phyloP scores from a whole-genome alignment of 371 early-diverging fungal genomes.

The Chytridium lagenaria region DNA sequence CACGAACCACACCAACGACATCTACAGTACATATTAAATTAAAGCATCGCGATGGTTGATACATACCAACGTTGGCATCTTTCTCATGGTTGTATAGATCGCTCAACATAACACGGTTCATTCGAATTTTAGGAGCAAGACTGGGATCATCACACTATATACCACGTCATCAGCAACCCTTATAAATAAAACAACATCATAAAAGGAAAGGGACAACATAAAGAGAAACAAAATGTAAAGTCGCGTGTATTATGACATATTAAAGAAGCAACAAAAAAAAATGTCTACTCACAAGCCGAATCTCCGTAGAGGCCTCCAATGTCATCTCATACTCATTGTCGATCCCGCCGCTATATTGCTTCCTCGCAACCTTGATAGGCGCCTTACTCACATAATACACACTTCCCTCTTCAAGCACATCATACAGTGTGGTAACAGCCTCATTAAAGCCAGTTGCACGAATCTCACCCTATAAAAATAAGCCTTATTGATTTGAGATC shows the following conservation, averaged over 20 bases:
- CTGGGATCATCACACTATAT: constrained; percentile 65
- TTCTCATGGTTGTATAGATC: constrained; percentile 70
- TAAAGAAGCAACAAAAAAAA: constrained; percentile 9
- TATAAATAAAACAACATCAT: background rate
- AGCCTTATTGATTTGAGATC: background rate
- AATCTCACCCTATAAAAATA: constrained; percentile 77
- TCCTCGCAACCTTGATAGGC: constrained; percentile 83
- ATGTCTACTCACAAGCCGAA: constrained; percentile 60
- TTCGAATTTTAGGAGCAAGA: constrained; percentile 71
- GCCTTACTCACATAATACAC: constrained; percentile 87
- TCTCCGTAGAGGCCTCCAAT: constrained; percentile 71
- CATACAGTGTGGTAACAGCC: constrained; percentile 75
- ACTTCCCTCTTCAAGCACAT: constrained; percentile 76
- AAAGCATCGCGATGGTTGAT: constrained; percentile 7
- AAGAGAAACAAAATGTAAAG: no score
- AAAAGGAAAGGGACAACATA: no score
- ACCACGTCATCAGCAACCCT: background rate
- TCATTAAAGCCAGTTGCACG: constrained; percentile 89
- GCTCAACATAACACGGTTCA: constrained; percentile 70
- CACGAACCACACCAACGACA: constrained; percentile 81
- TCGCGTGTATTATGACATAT: no score
- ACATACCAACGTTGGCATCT: constrained; percentile 69
- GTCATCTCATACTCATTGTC: constrained; percentile 93
- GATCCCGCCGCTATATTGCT: constrained; percentile 75
- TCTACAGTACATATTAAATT: constrained; percentile 55